These are phyloP conservation scores for Prototheca stagnorum DNA, from an alignment of 163 green algal genomes.

Conservation along the genomic window DNA sequence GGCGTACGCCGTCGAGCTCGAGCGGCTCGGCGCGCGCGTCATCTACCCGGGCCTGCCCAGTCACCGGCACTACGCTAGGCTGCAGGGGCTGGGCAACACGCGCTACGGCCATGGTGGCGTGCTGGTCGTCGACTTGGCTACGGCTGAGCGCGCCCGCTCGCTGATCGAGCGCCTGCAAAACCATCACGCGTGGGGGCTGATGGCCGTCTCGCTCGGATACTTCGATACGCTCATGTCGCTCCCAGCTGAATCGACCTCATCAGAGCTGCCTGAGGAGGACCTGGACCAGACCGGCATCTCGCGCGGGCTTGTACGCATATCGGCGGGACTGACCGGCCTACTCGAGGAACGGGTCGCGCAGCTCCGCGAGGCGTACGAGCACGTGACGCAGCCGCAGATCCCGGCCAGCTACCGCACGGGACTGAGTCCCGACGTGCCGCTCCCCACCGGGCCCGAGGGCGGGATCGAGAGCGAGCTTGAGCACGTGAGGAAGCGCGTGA, in stretches of 20 bases:
- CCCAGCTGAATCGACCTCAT: slow-evolving; percentile 26
- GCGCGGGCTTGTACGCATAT: slow-evolving; percentile 44
- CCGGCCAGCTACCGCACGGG: no score
- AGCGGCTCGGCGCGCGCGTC: slow-evolving; percentile 18
- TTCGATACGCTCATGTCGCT: slow-evolving; percentile 41
- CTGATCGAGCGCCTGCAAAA: slow-evolving; percentile 61
- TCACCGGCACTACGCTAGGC: slow-evolving; percentile 29
- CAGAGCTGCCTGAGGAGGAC: slow-evolving; percentile 28
- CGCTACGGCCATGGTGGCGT: slow-evolving; percentile 44
- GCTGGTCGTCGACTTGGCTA: slow-evolving; percentile 36
- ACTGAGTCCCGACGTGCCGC: no score
- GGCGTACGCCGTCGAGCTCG: slow-evolving; percentile 22
- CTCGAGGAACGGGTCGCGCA: no score
- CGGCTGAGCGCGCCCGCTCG: slow-evolving; percentile 15
- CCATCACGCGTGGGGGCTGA: slow-evolving; percentile 39
- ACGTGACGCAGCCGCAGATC: no score
- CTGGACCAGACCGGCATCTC: slow-evolving; percentile 28
- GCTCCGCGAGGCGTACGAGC: no score
- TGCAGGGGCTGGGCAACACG: slow-evolving; percentile 29
- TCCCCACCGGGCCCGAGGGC: no score
- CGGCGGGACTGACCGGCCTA: no score
- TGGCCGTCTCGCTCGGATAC: slow-evolving; percentile 52
- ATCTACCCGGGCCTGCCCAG: slow-evolving; percentile 43
- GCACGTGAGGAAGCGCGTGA: no score
- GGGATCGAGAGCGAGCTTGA: no score